A percentile compares a stretch with the other conserved stretches of the same genome.
phyloP scores from a whole-genome alignment of 352 stramenopile species.

The Pythium brachiatum region DNA sequence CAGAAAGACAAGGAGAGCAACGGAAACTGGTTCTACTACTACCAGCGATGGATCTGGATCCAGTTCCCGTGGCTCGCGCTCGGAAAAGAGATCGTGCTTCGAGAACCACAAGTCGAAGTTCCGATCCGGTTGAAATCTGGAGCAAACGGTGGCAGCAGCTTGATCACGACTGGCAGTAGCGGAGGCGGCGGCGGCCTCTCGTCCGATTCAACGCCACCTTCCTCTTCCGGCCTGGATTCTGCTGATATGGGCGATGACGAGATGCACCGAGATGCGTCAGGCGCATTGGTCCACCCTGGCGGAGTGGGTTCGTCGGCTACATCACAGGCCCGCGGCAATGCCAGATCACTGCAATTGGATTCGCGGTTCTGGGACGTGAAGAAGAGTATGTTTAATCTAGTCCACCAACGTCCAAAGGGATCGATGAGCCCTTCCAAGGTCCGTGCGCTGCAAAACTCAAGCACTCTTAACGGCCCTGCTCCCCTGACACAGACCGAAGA shows the following conservation, averaged over 20 bases:
- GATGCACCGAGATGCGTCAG: slow-evolving; percentile 1
- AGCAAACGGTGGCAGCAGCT: not conserved
- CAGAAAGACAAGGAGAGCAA: slow-evolving; percentile 44
- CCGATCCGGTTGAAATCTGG: not conserved
- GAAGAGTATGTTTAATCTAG: slow-evolving; percentile 54
- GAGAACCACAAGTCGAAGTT: slow-evolving; percentile 39
- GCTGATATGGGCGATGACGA: slow-evolving; percentile 12
- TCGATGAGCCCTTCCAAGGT: slow-evolving; percentile 45
- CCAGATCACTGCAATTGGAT: slow-evolving; percentile 37
- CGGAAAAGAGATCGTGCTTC: slow-evolving; percentile 55
- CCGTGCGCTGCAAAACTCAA: slow-evolving; percentile 42
- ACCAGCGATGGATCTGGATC: slow-evolving; percentile 92
- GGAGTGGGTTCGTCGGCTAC: not conserved
- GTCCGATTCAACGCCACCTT: not conserved
- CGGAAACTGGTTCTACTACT: slow-evolving; percentile 84
- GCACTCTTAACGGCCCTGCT: slow-evolving; percentile 24
- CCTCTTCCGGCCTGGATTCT: not conserved
- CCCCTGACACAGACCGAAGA: slow-evolving; percentile 38
- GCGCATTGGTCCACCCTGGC: not conserved
- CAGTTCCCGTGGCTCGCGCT: slow-evolving; percentile 92
- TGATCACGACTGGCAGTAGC: not conserved
- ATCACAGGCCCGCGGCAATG: not conserved
- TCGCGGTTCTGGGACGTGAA: slow-evolving; percentile 71
- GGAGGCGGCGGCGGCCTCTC: not conserved
- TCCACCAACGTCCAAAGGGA: slow-evolving; percentile 36